Evolutionary conservation across 2,329 filamentous ascomycete species (phyloP).

Genomic region (Geoglossum cookeanum): DNA sequence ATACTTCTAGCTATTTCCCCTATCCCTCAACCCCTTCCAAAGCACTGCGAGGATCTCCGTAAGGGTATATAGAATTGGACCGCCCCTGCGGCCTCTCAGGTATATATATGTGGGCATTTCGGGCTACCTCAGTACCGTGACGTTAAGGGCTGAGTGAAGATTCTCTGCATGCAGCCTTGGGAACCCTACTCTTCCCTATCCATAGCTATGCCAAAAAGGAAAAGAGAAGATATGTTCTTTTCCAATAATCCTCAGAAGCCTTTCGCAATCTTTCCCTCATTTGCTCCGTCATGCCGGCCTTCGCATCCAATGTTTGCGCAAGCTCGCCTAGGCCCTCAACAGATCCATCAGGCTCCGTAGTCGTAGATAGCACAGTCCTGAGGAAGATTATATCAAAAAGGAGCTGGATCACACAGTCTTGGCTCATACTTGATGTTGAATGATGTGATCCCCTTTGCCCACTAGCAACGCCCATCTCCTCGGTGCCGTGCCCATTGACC

Average conservation of each 20-base stretch:
- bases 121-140: no score
- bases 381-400: slow-evolving; percentile 5
- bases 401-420: not conserved
- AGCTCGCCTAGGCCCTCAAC: slow-evolving; percentile 24
- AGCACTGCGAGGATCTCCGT: no score
- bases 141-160: no score
- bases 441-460: not conserved
- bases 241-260: slow-evolving; percentile 59
- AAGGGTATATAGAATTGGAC: no score
- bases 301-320: slow-evolving; percentile 25
- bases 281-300: slow-evolving; percentile 29
- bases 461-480: not conserved
- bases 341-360: not conserved
- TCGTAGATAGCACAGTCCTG: slow-evolving; percentile 11
- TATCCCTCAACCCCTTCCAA: no score
- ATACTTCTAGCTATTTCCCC: no score
- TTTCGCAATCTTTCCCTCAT: slow-evolving; percentile 37
- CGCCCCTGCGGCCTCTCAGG: no score
- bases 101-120: no score
- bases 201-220: slow-evolving; percentile 35
- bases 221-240: slow-evolving; percentile 64
- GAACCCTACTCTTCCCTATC: not conserved
- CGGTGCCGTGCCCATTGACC: not conserved
- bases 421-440: not conserved
- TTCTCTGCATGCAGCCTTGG: not conserved